These are phyloP conservation scores for Collybiopsis luxurians DNA, from an alignment of 768 basidiomycete genomes.

Conservation along the genomic window DNA sequence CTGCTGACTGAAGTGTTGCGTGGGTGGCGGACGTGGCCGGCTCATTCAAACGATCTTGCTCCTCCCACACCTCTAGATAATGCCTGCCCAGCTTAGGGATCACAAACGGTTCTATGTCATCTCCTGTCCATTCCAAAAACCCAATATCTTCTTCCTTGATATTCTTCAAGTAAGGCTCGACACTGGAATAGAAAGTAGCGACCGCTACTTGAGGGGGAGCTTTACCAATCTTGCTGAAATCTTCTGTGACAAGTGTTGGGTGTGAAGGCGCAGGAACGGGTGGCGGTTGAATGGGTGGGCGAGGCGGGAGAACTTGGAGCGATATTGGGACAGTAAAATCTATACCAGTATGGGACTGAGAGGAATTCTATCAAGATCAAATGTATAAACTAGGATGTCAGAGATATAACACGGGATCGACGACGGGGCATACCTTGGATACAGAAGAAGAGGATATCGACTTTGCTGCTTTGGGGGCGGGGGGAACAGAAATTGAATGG, in stretches of 20 bases:
- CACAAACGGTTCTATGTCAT: conserved; percentile 84
- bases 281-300: conserved; percentile 59
- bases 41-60: conserved; percentile 60
- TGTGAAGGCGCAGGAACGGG: conserved; percentile 82
- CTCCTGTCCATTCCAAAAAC: conserved; percentile 86
- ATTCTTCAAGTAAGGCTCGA: conserved; percentile 87
- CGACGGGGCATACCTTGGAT: conserved; percentile 19
- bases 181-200: conserved; percentile 80
- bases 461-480: conserved; percentile 57
- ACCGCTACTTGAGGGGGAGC: conserved; percentile 67
- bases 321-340: conserved; percentile 61
- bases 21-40: conserved; percentile 16
- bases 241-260: conserved; percentile 80
- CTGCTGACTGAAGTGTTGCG: conserved; percentile 21
- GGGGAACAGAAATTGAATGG: conserved; percentile 33
- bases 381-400: no score
- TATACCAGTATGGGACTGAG: conserved; percentile 32
- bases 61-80: conserved; percentile 92
- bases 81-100: conserved; percentile 86
- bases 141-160: conserved; percentile 96
- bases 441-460: conserved; percentile 35
- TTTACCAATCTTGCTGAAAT: conserved; percentile 79
- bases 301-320: conserved; percentile 50
- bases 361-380: background rate
- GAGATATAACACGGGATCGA: no score